Conservation (phyloP, 345 rosid genomes). For the Corymbia maculata region DNA sequence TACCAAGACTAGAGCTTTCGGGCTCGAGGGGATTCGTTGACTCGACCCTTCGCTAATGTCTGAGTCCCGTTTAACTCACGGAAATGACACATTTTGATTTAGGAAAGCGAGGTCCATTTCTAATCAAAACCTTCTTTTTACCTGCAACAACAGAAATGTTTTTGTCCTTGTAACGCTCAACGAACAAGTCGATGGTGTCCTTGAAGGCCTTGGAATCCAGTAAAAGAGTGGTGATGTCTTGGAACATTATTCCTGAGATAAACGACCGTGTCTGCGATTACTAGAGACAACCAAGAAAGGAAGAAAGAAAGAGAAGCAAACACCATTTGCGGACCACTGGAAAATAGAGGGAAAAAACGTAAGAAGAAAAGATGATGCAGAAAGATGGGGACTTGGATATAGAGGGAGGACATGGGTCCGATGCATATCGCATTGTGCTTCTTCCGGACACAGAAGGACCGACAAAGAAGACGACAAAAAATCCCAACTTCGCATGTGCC, state of each 20-base stretch:
- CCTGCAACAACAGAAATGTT: slow-evolving; percentile 98
- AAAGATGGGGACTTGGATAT: not conserved
- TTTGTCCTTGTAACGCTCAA: slow-evolving; percentile 80
- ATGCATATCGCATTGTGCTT: not conserved
- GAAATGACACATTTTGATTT: not conserved
- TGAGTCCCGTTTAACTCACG: not conserved
- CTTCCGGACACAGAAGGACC: not conserved
- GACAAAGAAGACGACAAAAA: not conserved
- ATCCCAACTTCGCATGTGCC: not conserved
- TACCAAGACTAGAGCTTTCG: not conserved
- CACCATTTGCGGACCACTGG: not conserved
- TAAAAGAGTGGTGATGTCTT: slow-evolving; percentile 86
- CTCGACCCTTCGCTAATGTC: not conserved
- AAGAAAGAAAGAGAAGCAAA: not conserved
- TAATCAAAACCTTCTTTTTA: slow-evolving; percentile 3
- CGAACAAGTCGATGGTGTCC: slow-evolving; percentile 85
- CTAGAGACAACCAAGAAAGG: not conserved
- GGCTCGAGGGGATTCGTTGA: not conserved
- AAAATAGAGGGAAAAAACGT: not conserved
- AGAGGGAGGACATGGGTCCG: not conserved
- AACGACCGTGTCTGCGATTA: not conserved
- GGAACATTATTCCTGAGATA: slow-evolving; percentile 78
- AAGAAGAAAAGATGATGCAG: not conserved
- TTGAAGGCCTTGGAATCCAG: slow-evolving; percentile 85
- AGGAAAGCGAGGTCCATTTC: not conserved